phyloP scores from a whole-genome alignment of 2,329 filamentous ascomycete genomes.

The Phyllosticta ampelicida region DNA sequence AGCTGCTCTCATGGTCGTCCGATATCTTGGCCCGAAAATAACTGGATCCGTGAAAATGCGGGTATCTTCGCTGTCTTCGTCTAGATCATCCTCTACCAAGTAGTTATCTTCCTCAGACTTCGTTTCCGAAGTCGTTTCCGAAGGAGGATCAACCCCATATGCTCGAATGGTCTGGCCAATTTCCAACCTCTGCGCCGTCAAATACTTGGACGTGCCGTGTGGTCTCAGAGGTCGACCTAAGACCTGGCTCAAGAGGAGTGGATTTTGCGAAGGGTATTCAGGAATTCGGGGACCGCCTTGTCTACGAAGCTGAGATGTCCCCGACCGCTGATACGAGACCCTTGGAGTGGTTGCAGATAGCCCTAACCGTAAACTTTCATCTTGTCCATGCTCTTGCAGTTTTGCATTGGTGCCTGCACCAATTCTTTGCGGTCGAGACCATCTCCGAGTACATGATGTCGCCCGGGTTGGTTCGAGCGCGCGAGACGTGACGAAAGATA shows the following conservation, averaged over 20 bases:
- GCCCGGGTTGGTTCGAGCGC: slow-evolving; percentile 19
- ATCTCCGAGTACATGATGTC: not conserved
- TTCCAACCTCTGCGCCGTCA: not conserved
- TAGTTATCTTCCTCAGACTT: not conserved
- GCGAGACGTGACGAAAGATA: slow-evolving; percentile 31
- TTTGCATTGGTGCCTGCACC: not conserved
- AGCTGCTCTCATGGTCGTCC: not conserved
- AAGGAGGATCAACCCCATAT: not conserved
- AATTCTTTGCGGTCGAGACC: not conserved
- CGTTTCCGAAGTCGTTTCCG: no score
- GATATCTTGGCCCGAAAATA: not conserved
- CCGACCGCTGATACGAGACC: not conserved
- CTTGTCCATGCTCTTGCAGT: not conserved
- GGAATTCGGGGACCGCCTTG: not conserved
- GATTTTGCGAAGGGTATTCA: not conserved
- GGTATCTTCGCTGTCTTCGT: not conserved
- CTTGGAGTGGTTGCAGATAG: not conserved
- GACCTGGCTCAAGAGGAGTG: not conserved
- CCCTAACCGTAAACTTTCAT: not conserved
- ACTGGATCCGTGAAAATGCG: not conserved
- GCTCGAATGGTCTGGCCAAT: not conserved
- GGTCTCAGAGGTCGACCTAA: not conserved
- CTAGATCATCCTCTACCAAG: not conserved
- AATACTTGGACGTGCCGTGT: not conserved
- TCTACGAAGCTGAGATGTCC: not conserved